phyloP scores from a whole-genome alignment of 2,329 filamentous ascomycete species.

The Cladophialophora yegresii region DNA sequence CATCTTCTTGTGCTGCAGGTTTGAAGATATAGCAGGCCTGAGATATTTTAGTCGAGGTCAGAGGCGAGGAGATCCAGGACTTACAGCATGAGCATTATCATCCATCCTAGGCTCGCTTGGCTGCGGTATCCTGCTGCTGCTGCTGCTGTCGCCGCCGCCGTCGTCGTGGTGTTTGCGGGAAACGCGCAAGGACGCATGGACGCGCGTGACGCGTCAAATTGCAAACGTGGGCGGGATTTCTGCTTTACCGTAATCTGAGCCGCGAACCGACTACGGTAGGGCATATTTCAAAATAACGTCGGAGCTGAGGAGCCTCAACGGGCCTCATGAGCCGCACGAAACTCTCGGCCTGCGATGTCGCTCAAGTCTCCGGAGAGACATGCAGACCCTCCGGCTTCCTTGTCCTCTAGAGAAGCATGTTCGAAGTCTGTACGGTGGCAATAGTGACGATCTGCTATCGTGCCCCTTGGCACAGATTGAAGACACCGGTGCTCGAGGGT shows the following conservation, averaged over 20 bases:
- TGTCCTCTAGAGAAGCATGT: not conserved
- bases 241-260: not conserved
- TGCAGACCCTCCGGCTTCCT: not conserved
- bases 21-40: constrained; percentile 36
- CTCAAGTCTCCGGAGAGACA: not conserved
- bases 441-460: not conserved
- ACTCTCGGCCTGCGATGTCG: not conserved
- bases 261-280: not conserved
- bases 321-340: not conserved
- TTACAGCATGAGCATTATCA: constrained; percentile 26
- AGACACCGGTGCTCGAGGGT: constrained; percentile 2
- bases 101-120: constrained; percentile 10
- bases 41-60: not conserved
- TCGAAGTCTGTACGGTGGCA: not conserved
- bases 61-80: not conserved
- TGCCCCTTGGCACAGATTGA: constrained; percentile 7
- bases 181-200: not conserved
- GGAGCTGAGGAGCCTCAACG: not conserved
- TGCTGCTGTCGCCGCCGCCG: not conserved
- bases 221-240: not conserved
- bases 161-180: not conserved
- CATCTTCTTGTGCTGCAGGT: constrained; percentile 24
- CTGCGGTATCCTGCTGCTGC: not conserved
- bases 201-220: not conserved
- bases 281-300: not conserved